Base-by-base conservation (phyloP, 2,329 filamentous ascomycete genomes). In the Exophiala sp. region DNA sequence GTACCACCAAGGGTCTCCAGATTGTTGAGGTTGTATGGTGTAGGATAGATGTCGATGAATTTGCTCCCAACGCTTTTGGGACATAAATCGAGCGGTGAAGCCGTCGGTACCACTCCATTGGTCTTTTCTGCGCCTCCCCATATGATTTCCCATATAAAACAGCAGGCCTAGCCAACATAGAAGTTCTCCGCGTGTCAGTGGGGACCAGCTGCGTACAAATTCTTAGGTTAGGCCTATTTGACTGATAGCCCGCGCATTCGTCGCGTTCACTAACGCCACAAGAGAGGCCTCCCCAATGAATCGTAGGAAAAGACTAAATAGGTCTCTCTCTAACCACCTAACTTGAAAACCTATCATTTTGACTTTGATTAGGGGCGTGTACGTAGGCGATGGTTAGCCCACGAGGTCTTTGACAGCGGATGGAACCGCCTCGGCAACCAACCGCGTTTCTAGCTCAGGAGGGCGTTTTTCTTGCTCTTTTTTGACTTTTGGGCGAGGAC, bases 41-140 rank as follows among this genome's bases (percentile, higher is more conserved):
- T 40, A 49, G 36, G 34, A 38, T 21, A 49, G 16, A 33, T 29
- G 32, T 49, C 35, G 47, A 49, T 49, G 47, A 32, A 49, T 49
- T 33, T 49, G 34, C 21, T 39, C 47, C 47, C 47, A 49, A 16
- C 35, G 35, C 14, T 39, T 10, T 11, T 33, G 34, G 2, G n/a
- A 3, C 47, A 49, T 49, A 14, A 40, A 49, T 33, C 16, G 35
- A 1, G n/a, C 12, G 1, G 40, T 6, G 4, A 38, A 12, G 16
- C 10, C 5, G 2, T 5, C 1, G 12, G 35, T 29, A 3, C 36
- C n/a, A 16, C 10, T 7, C 34, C 16, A 49, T 3, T 40, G 21
- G 5, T 40, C 5, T 4, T 41, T 7, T 21, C 47, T 49, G n/a
- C 47, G 33, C 10, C 3, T 24, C 11, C 29, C 47, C 21, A 39